phyloP scores from a whole-genome alignment of 2,329 filamentous ascomycete genomes.

The Aureobasidium namibiae region DNA sequence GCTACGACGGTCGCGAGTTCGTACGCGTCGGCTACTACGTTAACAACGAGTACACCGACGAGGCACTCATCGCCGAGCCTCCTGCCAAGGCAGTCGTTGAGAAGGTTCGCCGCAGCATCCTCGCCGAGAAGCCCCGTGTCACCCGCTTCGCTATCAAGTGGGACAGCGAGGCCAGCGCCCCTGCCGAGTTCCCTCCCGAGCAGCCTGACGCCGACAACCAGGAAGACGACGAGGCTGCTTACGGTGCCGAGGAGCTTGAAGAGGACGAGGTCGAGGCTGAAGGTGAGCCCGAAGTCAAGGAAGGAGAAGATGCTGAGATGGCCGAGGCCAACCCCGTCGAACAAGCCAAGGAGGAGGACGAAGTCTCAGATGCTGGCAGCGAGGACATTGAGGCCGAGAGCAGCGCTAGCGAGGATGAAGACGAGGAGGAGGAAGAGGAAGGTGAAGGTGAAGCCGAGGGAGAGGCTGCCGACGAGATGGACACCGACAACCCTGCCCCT shows the following conservation, averaged over 20 bases:
- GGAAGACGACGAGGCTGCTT: constrained; percentile 74
- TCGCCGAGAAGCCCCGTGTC: constrained; percentile 94
- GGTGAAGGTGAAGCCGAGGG: constrained; percentile 46
- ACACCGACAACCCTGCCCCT: neutral
- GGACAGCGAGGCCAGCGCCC: constrained; percentile 96
- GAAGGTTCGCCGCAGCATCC: constrained; percentile 81
- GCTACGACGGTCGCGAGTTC: constrained; percentile 94
- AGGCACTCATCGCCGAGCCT: constrained; percentile 80
- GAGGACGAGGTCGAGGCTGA: constrained; percentile 47
- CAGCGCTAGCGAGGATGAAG: constrained; percentile 62
- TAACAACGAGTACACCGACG: constrained; percentile 96
- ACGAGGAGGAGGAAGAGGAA: constrained; percentile 57
- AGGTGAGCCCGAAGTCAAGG: constrained; percentile 24
- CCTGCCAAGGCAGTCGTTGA: constrained; percentile 89
- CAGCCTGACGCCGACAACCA: constrained; percentile 88
- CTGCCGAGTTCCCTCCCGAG: constrained; percentile 91
- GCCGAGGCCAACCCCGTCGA: constrained; percentile 54
- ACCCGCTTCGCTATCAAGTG: constrained; percentile 98
- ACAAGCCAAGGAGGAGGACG: constrained; percentile 50
- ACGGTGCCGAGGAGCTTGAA: constrained; percentile 81
- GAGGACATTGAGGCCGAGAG: constrained; percentile 74
- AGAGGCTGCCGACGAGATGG: constrained; percentile 31
- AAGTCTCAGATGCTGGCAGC: constrained; percentile 63
- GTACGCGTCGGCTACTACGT: constrained; percentile 98
- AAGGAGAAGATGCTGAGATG: constrained; percentile 67